phyloP scores from a whole-genome alignment of 805 yeast genomes.

The Spathaspora arborariae region DNA sequence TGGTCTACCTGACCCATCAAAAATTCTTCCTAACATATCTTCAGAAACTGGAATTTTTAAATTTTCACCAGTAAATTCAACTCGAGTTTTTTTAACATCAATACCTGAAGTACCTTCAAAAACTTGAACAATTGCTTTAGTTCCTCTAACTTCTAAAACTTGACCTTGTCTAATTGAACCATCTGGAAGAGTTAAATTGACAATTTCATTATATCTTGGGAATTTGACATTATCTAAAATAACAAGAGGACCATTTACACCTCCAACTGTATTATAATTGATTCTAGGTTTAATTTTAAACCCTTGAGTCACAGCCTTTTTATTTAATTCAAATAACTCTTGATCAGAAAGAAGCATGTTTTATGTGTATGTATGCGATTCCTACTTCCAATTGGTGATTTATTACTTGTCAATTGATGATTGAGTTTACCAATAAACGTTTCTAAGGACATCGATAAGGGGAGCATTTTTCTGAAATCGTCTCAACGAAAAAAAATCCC shows the following conservation, averaged over 20 bases:
- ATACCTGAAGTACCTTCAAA: slow-evolving; percentile 99
- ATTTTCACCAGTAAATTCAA: slow-evolving; percentile 95
- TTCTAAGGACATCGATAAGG: not conserved
- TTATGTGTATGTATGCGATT: not conserved
- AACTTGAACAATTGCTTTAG: slow-evolving; percentile 96
- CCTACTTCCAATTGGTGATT: too few relatives aligned
- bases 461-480: not conserved
- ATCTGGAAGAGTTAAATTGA: slow-evolving; percentile 93
- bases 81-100: slow-evolving; percentile 95
- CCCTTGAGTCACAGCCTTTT: slow-evolving; percentile 87
- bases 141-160: slow-evolving; percentile 95
- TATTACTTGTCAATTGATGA: not conserved
- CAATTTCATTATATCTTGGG: slow-evolving; percentile 89
- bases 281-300: slow-evolving; percentile 88
- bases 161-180: slow-evolving; percentile 95
- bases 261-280: slow-evolving; percentile 94
- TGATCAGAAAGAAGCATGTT: slow-evolving; percentile 34
- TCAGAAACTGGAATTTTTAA: slow-evolving; percentile 93
- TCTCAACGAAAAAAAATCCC: not conserved
- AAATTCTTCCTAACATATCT: slow-evolving; percentile 95
- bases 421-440: not conserved
- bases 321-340: slow-evolving; percentile 69
- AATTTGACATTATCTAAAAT: slow-evolving; percentile 49
- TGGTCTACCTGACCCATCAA: slow-evolving; percentile 98
- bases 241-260: slow-evolving; percentile 98